phyloP scores from a whole-genome alignment of 2,329 filamentous ascomycete genomes.

The Parafenestella ontariensis region DNA sequence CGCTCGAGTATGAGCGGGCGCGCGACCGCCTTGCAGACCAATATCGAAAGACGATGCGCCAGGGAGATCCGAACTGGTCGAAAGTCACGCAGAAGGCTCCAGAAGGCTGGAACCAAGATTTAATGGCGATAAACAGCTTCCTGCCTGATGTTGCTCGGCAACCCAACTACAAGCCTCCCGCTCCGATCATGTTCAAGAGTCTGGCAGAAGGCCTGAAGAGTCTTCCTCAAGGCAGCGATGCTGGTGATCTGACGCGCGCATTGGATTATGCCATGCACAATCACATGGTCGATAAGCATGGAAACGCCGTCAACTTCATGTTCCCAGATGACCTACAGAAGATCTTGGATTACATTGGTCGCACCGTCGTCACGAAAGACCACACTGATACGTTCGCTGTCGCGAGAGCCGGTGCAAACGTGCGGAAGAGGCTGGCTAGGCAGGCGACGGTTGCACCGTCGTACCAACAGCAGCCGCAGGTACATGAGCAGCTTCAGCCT shows the following conservation, averaged over 20 bases:
- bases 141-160: constrained; percentile 6
- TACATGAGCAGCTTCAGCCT: background rate
- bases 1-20: constrained; percentile 7
- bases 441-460: too few relatives aligned
- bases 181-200: constrained; percentile 22
- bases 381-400: constrained; percentile 7
- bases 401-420: too few relatives aligned
- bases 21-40: constrained; percentile 17
- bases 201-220: constrained; percentile 27
- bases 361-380: background rate
- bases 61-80: constrained; percentile 6
- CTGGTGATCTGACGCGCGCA: constrained; percentile 35
- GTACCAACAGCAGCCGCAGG: background rate
- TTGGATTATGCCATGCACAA: constrained; percentile 22
- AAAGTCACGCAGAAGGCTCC: constrained; percentile 12
- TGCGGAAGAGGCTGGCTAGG: background rate
- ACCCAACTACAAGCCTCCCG: background rate
- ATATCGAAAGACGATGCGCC: constrained; percentile 28
- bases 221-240: constrained; percentile 25
- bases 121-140: constrained; percentile 10
- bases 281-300: constrained; percentile 2
- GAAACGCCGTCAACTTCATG: constrained; percentile 8
- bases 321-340: constrained; percentile 29
- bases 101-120: constrained; percentile 7
- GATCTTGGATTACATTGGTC: constrained; percentile 18